These are phyloP conservation scores for Stagonosporopsis tanaceti DNA, from an alignment of 2,329 filamentous ascomycete genomes.

Conservation along the genomic window DNA sequence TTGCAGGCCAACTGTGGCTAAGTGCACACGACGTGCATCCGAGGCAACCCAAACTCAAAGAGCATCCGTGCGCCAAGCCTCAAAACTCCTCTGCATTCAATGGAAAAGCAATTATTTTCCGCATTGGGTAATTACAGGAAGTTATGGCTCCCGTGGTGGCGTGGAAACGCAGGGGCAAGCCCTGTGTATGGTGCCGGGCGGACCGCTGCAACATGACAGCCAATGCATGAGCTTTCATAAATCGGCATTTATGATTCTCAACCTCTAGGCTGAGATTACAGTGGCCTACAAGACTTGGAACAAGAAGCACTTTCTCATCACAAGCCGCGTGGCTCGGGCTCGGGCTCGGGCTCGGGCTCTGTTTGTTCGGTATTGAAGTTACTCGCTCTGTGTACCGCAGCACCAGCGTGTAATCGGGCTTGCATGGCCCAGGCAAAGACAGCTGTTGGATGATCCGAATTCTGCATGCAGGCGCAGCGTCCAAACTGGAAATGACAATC, in stretches of 20 bases:
- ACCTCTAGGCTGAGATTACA: conserved; percentile 6
- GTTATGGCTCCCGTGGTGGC: conserved; percentile 5
- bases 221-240: conserved; percentile 9
- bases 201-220: conserved; percentile 11
- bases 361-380: neutral
- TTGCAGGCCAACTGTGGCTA: neutral
- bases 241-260: neutral
- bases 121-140: conserved; percentile 5
- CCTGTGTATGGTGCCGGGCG: conserved; percentile 15
- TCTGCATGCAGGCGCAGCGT: conserved; percentile 5
- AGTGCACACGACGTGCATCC: conserved; percentile 13
- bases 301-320: neutral
- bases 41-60: neutral
- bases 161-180: conserved; percentile 12
- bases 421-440: neutral
- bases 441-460: neutral
- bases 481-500: conserved; percentile 3
- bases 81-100: conserved; percentile 18
- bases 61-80: conserved; percentile 23
- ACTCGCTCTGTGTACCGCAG: neutral
- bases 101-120: conserved; percentile 15
- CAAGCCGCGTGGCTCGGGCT: conserved; percentile 1
- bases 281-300: conserved; percentile 5
- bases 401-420: conserved; percentile 6
- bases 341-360: neutral